Percentiles rank a stretch among this genome's conserved stretches.
Evolutionary conservation across 768 basidiomycete genomes (phyloP).

Genomic region (Strobilomyces dryophilus): DNA sequence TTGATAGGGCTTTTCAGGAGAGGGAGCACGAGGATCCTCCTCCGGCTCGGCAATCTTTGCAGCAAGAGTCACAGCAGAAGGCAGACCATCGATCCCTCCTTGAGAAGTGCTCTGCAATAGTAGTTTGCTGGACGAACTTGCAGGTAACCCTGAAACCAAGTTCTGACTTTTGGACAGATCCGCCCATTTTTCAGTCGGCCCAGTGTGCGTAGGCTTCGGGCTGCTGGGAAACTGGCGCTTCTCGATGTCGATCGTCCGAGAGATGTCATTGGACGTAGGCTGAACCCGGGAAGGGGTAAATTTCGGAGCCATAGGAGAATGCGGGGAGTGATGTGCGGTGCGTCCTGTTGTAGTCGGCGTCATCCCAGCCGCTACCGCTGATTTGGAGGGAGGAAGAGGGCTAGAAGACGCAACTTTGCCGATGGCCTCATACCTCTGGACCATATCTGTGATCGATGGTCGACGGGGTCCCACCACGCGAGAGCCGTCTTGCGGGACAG

Average conservation of each 20-base stretch:
- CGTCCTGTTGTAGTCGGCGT: slow-evolving; percentile 19
- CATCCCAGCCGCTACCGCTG: slow-evolving; percentile 14
- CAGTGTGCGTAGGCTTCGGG: slow-evolving; percentile 12
- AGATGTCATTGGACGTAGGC: slow-evolving; percentile 7
- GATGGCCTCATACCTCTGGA: slow-evolving; percentile 75
- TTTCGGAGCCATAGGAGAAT: slow-evolving; percentile 24
- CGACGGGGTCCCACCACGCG: slow-evolving; percentile 44
- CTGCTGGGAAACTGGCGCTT: slow-evolving; percentile 16
- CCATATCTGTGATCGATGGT: slow-evolving; percentile 84
- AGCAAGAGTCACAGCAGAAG: slow-evolving; percentile 4
- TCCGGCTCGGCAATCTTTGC: slow-evolving; percentile 14
- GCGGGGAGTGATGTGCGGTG: slow-evolving; percentile 13
- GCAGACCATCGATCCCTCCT: slow-evolving; percentile 26
- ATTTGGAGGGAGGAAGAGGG: slow-evolving; percentile 32
- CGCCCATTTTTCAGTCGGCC: slow-evolving; percentile 15
- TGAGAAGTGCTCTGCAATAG: slow-evolving; percentile 12
- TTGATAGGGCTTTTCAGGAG: slow-evolving; percentile 74
- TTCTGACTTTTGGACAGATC: slow-evolving; percentile 14
- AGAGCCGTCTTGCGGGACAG: slow-evolving; percentile 46
- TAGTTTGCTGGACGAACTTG: slow-evolving; percentile 19
- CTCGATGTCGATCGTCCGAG: slow-evolving; percentile 13
- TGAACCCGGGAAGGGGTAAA: slow-evolving; percentile 20
- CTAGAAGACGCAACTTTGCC: slow-evolving; percentile 29
- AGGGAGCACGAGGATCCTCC: slow-evolving; percentile 45
- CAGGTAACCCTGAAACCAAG: slow-evolving; percentile 22